Evolutionary conservation across 345 rosid genomes (phyloP), one percentile per base, ranked within the genome.

Genomic region (Crucihimalaya himalaica): DNA sequence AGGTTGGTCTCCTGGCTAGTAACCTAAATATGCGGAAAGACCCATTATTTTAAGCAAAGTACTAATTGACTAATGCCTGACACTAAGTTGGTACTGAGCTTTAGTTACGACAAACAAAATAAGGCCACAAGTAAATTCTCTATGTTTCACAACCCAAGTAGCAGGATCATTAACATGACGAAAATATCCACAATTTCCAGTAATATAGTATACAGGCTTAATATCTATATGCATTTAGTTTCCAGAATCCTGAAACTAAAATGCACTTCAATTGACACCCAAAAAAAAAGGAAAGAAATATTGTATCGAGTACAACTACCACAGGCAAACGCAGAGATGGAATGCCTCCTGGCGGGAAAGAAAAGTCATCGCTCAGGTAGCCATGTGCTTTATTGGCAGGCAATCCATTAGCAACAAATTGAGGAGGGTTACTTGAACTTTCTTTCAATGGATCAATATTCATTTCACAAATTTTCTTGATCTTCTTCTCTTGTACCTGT

Each of bases 401-500:
- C 66, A 79, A 79, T 71, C 98, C 95, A 82, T 93, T 90, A 37
- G 84, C 74, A 68, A 80, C 29, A 78, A 64, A 19, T 29, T 68
- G 81, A 77, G 47, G 74, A 59, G 86, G 60, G 68, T 73, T 75
- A 20, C 63, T 75, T 23, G 86, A 73, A 37, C 47, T 13, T 37
- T 13, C 64, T 73, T 68, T 83, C 42, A 79, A 78, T 31, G 87
- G 85, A 68, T 87, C 86, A 62, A 87, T 82, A 85, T 93, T 93
- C 88, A 86, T 80, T 71, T 89, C 92, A 78, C 78, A 80, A 55
- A 93, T 84, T 81, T 90, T 89, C 88, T 89, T 93, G 66, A 93
- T 81, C 88, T 93, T 90, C 83, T 93, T 93, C 82, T 93, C 98
- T 79, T 90, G 97, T 58, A 93, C 93, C 98, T 93, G 86, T 68